phyloP scores from a whole-genome alignment of 257 asterid species.

The Fraxinus excelsior region DNA sequence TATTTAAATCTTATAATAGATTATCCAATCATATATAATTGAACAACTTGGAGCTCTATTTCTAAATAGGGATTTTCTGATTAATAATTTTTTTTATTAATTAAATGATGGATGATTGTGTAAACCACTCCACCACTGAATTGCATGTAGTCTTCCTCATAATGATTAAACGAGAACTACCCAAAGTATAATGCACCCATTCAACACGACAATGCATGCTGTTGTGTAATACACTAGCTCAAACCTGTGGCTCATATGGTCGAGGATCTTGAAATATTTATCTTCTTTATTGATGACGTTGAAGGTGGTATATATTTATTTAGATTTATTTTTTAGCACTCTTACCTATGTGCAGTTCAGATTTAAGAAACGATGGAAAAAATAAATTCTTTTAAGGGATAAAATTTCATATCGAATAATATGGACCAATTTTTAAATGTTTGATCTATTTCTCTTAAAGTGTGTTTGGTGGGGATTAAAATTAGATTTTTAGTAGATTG shows the following conservation, averaged over 20 bases:
- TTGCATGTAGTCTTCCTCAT: constrained; percentile 17
- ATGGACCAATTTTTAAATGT: too few species aligned
- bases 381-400: too few species aligned
- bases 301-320: not conserved
- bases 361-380: too few species aligned
- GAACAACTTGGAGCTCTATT: too few species aligned
- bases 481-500: too few species aligned
- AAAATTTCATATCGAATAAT: too few species aligned
- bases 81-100: too few species aligned
- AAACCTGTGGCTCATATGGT: constrained; percentile 22
- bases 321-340: constrained; percentile 10
- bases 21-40: too few species aligned
- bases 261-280: constrained; percentile 18
- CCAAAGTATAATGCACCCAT: constrained; percentile 49
- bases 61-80: too few species aligned
- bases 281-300: not conserved
- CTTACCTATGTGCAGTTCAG: not conserved
- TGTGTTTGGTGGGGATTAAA: too few species aligned
- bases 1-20: too few species aligned
- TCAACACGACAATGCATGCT: constrained; percentile 60
- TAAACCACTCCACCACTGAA: constrained; percentile 30
- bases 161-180: constrained; percentile 31
- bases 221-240: constrained; percentile 64
- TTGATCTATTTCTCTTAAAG: too few species aligned
- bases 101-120: not conserved